Evolutionary conservation across 495 filamentous ascomycete genomes (phyloP).

Genomic region (Penicillium cataractarum): DNA sequence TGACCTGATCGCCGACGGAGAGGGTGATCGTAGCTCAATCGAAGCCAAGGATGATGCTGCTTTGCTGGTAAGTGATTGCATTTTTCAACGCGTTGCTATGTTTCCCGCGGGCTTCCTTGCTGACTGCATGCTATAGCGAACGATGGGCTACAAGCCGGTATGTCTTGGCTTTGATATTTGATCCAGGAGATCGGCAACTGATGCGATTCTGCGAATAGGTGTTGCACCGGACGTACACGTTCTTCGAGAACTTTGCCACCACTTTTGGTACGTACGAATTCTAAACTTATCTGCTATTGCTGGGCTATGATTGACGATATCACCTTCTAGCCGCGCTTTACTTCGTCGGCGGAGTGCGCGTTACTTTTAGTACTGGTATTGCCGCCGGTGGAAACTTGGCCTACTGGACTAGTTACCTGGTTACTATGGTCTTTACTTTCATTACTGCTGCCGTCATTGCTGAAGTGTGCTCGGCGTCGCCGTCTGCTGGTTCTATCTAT

Average conservation of each 20-base stretch:
- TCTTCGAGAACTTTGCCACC: constrained; percentile 59
- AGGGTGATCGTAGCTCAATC: constrained; percentile 33
- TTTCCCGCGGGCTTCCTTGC: constrained; percentile 1
- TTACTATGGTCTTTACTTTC: constrained; percentile 59
- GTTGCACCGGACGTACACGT: constrained; percentile 49
- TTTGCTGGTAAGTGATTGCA: constrained; percentile 39
- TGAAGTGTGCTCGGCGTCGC: constrained; percentile 59
- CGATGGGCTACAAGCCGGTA: constrained; percentile 55
- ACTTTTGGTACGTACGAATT: constrained; percentile 50
- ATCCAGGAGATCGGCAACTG: constrained; percentile 5
- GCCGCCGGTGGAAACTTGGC: constrained; percentile 59
- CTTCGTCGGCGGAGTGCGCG: constrained; percentile 59
- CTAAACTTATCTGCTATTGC: not conserved
- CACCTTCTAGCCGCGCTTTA: constrained; percentile 52
- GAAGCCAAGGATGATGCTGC: constrained; percentile 48
- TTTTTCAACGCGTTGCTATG: not conserved
- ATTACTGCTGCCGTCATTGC: constrained; percentile 61
- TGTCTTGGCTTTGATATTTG: constrained; percentile 20
- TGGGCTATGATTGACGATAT: not conserved
- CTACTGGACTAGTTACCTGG: constrained; percentile 61
- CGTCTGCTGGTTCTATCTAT: constrained; percentile 60
- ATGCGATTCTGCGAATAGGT: constrained; percentile 32
- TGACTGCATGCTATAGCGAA: constrained; percentile 38
- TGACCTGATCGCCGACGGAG: constrained; percentile 28
- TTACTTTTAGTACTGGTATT: constrained; percentile 60